Evolutionary conservation across 345 rosid species (phyloP).

Genomic region (Psidium friedrichsthalianum): DNA sequence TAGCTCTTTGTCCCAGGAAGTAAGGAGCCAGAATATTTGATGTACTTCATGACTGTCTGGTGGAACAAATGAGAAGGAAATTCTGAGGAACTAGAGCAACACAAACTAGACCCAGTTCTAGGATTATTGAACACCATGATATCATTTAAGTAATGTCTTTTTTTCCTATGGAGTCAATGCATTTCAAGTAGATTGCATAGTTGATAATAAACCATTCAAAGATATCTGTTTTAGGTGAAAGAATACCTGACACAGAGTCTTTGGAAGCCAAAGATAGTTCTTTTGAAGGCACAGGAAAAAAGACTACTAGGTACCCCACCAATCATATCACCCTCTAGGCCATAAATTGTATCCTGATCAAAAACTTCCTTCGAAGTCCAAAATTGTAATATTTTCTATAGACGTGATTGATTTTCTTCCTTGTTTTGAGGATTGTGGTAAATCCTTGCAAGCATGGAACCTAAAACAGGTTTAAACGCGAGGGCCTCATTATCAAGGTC

Average conservation of each 20-base stretch:
- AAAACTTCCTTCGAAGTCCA: constrained; percentile 92
- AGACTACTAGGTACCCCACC: constrained; percentile 41
- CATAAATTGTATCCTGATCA: constrained; percentile 70
- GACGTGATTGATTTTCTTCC: too few relatives aligned
- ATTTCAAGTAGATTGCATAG: not conserved
- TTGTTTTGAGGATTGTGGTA: too few relatives aligned
- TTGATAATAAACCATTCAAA: not conserved
- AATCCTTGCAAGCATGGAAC: too few relatives aligned
- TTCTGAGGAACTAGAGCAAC: not conserved
- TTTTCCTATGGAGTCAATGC: not conserved
- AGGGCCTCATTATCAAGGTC: too few relatives aligned
- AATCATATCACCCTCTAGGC: constrained; percentile 77
- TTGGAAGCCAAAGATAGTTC: constrained; percentile 30
- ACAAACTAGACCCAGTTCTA: not conserved
- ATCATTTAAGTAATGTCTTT: not conserved
- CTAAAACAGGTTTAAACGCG: too few relatives aligned
- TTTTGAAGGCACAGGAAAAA: constrained; percentile 44
- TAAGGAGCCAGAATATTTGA: not conserved
- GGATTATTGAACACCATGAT: not conserved
- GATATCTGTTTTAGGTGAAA: not conserved
- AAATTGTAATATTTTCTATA: too few relatives aligned
- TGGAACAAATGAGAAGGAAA: not conserved
- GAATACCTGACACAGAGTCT: constrained; percentile 29
- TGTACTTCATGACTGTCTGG: not conserved
- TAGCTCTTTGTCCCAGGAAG: not conserved